These are phyloP conservation scores for Aquanectria penicillioides DNA, from an alignment of 2,329 filamentous ascomycete genomes.

Conservation along the genomic window DNA sequence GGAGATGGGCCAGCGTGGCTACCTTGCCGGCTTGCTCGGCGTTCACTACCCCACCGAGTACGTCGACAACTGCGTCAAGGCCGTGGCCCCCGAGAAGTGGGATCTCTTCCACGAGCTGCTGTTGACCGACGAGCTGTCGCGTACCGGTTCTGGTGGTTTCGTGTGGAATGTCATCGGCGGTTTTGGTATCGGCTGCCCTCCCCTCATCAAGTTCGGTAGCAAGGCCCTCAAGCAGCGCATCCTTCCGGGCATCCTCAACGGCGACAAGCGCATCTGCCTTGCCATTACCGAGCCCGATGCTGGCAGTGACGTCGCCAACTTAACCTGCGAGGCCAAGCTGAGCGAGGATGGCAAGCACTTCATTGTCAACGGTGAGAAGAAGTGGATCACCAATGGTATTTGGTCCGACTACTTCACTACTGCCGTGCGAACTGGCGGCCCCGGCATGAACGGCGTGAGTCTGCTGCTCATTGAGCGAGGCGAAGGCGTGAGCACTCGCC, in stretches of 20 bases:
- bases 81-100: conserved; percentile 89
- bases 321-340: conserved; percentile 95
- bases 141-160: conserved; percentile 87
- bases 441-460: conserved; percentile 92
- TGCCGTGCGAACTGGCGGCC: conserved; percentile 87
- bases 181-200: conserved; percentile 95
- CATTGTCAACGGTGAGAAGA: conserved; percentile 99
- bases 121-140: conserved; percentile 92
- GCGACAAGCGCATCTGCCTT: conserved; percentile 96
- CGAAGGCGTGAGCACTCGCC: conserved; percentile 88
- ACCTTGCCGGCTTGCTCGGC: conserved; percentile 91
- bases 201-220: conserved; percentile 90
- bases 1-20: conserved; percentile 92
- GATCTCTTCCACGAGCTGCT: conserved; percentile 99
- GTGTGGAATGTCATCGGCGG: conserved; percentile 98
- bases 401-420: conserved; percentile 99
- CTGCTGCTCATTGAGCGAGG: conserved; percentile 92
- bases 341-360: conserved; percentile 97
- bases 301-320: conserved; percentile 92
- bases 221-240: conserved; percentile 87
- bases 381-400: conserved; percentile 99
- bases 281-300: conserved; percentile 98
- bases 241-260: conserved; percentile 85
- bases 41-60: conserved; percentile 83
- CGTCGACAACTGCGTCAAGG: conserved; percentile 74